phyloP scores from a whole-genome alignment of 1,139 yeast species.

The Williopsis jadinii region DNA sequence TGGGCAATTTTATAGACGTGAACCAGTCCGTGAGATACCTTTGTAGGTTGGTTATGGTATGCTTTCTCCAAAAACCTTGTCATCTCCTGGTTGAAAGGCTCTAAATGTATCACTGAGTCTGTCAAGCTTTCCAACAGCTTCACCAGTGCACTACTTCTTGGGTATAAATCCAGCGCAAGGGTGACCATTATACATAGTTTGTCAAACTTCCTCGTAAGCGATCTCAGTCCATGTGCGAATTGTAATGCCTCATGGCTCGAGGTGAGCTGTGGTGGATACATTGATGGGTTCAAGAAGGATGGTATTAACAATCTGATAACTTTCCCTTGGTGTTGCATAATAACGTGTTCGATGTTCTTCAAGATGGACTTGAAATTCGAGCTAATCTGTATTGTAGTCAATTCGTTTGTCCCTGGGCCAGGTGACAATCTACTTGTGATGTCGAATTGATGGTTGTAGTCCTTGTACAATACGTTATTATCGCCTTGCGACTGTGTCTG shows the following conservation, averaged over 20 bases:
- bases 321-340: conserved; percentile 34
- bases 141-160: conserved; percentile 44
- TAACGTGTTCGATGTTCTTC: conserved; percentile 34
- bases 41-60: conserved; percentile 64
- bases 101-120: conserved; percentile 69
- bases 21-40: conserved; percentile 79
- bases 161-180: conserved; percentile 61
- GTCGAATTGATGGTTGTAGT: conserved; percentile 68
- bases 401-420: conserved; percentile 54
- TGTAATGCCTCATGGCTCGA: conserved; percentile 46
- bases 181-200: conserved; percentile 46
- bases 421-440: conserved; percentile 66
- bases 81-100: conserved; percentile 80
- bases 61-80: conserved; percentile 57
- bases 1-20: conserved; percentile 69
- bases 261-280: conserved; percentile 53
- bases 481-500: conserved; percentile 10
- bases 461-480: conserved; percentile 32
- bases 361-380: conserved; percentile 25
- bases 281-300: conserved; percentile 68
- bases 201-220: conserved; percentile 42
- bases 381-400: conserved; percentile 44
- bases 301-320: conserved; percentile 70
- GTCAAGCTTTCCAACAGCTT: conserved; percentile 50
- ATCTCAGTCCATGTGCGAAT: conserved; percentile 54